A percentile compares a stretch with the other conserved stretches of the same genome.
Evolutionary conservation across 768 basidiomycete species (phyloP).

Genomic region (Termitomyces sp.): DNA sequence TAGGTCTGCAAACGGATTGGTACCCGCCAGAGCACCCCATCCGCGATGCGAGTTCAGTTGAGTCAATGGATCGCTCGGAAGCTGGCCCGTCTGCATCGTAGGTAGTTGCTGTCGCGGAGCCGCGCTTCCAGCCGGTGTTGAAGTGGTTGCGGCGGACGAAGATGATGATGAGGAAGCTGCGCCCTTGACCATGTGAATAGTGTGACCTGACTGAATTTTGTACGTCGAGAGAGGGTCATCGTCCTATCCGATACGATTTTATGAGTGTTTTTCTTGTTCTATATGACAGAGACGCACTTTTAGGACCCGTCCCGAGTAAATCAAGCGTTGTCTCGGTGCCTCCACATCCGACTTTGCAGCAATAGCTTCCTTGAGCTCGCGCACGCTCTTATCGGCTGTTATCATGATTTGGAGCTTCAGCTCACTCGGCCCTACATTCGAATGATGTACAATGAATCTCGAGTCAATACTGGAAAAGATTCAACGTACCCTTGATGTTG

Average conservation of each 20-base stretch:
- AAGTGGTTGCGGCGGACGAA: conserved; percentile 16
- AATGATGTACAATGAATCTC: not conserved
- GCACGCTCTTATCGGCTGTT: conserved; percentile 76
- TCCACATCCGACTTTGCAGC: conserved; percentile 82
- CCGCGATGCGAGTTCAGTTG: conserved; percentile 76
- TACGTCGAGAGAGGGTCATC: conserved; percentile 80
- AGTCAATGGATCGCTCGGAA: conserved; percentile 81
- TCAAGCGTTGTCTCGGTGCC: conserved; percentile 84
- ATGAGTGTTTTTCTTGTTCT: not conserved
- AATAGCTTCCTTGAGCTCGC: conserved; percentile 88
- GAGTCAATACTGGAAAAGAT: too few species aligned
- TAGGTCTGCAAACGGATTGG: conserved; percentile 92
- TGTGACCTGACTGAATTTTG: conserved; percentile 88
- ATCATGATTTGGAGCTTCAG: conserved; percentile 90
- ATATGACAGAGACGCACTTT: conserved; percentile 42
- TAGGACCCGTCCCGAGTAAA: conserved; percentile 85
- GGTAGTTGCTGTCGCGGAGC: conserved; percentile 52
- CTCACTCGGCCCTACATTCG: conserved; percentile 67
- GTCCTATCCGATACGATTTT: conserved; percentile 42
- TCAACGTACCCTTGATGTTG: not conserved
- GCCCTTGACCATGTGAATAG: conserved; percentile 93
- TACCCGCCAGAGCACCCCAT: conserved; percentile 75
- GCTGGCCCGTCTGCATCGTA: conserved; percentile 89
- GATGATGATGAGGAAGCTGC: conserved; percentile 48
- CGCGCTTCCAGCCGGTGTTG: conserved; percentile 21